Percentiles rank a stretch among this genome's conserved stretches.
phyloP scores from a whole-genome alignment of 2,329 filamentous ascomycete species.

The Aspergillus alliaceus region DNA sequence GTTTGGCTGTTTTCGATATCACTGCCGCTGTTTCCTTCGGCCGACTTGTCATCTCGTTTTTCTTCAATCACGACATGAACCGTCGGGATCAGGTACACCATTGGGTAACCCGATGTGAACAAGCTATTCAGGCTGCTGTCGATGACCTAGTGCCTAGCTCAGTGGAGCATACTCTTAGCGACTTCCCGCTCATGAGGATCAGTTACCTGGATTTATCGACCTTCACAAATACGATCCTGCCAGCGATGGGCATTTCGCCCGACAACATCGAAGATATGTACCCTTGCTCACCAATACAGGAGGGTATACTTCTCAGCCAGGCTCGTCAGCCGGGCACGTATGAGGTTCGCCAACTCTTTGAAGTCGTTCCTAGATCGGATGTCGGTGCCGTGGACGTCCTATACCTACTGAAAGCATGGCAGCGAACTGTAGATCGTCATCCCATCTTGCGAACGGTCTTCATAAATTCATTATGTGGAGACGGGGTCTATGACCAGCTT shows the following conservation, averaged over 20 bases:
- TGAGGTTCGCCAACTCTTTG: constrained; percentile 2
- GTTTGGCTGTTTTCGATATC: constrained; percentile 2
- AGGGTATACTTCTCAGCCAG: constrained; percentile 16
- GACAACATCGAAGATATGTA: constrained; percentile 9
- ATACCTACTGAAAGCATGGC: constrained; percentile 11
- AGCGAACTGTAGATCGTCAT: constrained; percentile 10
- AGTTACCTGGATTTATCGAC: not conserved
- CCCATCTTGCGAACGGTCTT: constrained; percentile 16
- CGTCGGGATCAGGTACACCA: not conserved
- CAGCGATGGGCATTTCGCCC: not conserved
- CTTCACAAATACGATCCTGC: not conserved
- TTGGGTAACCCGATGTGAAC: not conserved
- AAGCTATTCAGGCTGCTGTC: not conserved
- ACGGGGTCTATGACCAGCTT: not conserved
- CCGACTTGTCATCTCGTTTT: not conserved
- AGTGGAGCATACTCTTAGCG: not conserved
- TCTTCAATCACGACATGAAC: not conserved
- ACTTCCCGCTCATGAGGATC: not conserved
- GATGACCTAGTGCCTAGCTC: not conserved
- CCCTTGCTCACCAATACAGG: constrained; percentile 13
- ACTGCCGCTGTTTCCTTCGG: not conserved
- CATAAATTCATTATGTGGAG: not conserved
- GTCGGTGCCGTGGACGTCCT: not conserved
- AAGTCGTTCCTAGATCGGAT: constrained; percentile 5
- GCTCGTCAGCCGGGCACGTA: constrained; percentile 7